Conservation (phyloP, 345 rosid species). For the Cardiospermum halicacabum region DNA sequence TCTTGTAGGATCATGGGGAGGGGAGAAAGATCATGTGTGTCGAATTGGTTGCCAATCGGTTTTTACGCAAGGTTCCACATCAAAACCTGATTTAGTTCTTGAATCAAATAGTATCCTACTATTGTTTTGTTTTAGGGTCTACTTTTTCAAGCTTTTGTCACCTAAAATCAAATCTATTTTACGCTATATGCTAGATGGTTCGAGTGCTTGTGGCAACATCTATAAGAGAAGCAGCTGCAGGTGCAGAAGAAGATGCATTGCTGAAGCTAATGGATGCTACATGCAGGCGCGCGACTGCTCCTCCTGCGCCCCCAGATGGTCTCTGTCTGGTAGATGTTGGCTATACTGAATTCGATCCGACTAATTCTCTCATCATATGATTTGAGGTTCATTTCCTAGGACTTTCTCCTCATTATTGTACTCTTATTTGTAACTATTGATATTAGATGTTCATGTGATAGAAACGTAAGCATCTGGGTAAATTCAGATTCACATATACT, state of each 20-base stretch:
- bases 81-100: too few relatives aligned
- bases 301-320: slow-evolving; percentile 89
- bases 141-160: too few relatives aligned
- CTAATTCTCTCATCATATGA: slow-evolving; percentile 48
- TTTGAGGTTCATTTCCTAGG: slow-evolving; percentile 17
- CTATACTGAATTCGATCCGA: slow-evolving; percentile 60
- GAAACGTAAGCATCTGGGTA: too few relatives aligned
- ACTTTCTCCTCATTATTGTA: neutral
- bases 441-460: neutral
- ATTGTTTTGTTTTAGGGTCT: neutral
- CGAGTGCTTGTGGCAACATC: slow-evolving; percentile 88
- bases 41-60: slow-evolving; percentile 87
- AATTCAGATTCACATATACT: too few relatives aligned
- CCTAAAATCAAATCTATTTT: neutral
- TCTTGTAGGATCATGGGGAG: slow-evolving; percentile 39
- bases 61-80: slow-evolving; percentile 75
- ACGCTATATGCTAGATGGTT: slow-evolving; percentile 55
- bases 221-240: slow-evolving; percentile 91
- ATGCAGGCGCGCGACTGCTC: slow-evolving; percentile 91
- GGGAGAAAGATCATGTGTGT: slow-evolving; percentile 71
- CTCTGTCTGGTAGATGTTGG: slow-evolving; percentile 85
- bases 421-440: neutral
- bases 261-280: slow-evolving; percentile 71
- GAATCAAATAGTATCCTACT: too few relatives aligned
- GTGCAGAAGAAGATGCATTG: slow-evolving; percentile 69